These are phyloP conservation scores for Neltuma alba DNA, from an alignment of 306 rosid species.

Conservation along the genomic window DNA sequence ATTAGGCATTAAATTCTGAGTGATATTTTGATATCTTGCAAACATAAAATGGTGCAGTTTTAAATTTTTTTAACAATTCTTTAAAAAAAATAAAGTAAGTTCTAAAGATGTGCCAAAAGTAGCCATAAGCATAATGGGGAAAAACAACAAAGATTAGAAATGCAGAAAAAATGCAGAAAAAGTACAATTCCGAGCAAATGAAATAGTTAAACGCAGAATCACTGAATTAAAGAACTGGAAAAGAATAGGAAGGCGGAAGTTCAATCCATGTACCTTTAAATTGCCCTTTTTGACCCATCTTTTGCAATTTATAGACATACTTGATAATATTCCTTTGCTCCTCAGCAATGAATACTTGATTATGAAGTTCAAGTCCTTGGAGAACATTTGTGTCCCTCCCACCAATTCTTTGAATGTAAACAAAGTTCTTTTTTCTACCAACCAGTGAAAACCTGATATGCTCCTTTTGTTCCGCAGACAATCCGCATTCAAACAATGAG, in stretches of 20 bases:
- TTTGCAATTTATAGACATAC: constrained; percentile 42
- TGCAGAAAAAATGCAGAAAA: too few relatives aligned
- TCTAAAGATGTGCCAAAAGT: too few relatives aligned
- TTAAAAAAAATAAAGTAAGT: too few relatives aligned
- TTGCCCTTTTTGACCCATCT: constrained; percentile 48
- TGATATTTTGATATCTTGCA: too few relatives aligned
- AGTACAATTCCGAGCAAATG: not conserved
- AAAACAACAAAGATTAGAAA: too few relatives aligned
- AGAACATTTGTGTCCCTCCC: constrained; percentile 44
- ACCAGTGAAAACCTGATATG: constrained; percentile 32
- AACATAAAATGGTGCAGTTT: too few relatives aligned
- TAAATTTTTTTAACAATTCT: too few relatives aligned
- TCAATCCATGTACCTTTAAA: constrained; percentile 45
- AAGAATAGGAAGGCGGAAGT: not conserved
- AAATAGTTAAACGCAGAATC: constrained; percentile 14
- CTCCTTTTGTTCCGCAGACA: constrained; percentile 43
- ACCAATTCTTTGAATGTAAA: constrained; percentile 30
- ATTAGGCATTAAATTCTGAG: too few relatives aligned
- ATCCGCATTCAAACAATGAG: constrained; percentile 17
- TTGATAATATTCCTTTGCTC: constrained; percentile 54
- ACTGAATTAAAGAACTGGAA: constrained; percentile 4
- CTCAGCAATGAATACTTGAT: constrained; percentile 41
- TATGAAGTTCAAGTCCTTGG: constrained; percentile 55
- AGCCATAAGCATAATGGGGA: too few relatives aligned
- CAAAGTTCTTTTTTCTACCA: constrained; percentile 36